Conservation (phyloP, 2,329 filamentous ascomycete genomes). For the Colletotrichum shisoi region DNA sequence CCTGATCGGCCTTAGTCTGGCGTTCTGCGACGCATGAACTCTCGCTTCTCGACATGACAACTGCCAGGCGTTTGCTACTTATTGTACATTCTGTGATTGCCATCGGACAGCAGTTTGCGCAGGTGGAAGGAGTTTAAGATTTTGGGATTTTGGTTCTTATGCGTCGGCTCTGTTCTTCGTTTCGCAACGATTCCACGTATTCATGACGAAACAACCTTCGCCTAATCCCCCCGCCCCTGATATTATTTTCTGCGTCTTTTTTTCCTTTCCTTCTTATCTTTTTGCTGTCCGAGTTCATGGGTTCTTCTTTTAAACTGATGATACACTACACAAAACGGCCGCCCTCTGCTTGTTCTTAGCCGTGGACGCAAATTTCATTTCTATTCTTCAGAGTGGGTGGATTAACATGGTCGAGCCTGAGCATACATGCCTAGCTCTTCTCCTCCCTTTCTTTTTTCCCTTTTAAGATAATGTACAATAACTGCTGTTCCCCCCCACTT, state of each 20-base stretch:
- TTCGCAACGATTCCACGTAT: slow-evolving; percentile 40
- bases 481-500: slow-evolving; percentile 12
- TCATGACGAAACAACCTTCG: slow-evolving; percentile 39
- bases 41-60: slow-evolving; percentile 37
- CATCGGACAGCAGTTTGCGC: not conserved
- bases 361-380: slow-evolving; percentile 16
- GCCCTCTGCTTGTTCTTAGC: slow-evolving; percentile 18
- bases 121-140: slow-evolving; percentile 31
- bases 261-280: not conserved
- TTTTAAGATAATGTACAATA: slow-evolving; percentile 40
- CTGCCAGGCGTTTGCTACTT: slow-evolving; percentile 19
- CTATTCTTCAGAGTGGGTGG: slow-evolving; percentile 25
- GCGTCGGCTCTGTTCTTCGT: slow-evolving; percentile 31
- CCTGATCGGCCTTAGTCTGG: slow-evolving; percentile 40
- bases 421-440: slow-evolving; percentile 19
- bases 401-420: slow-evolving; percentile 21
- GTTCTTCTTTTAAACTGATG: slow-evolving; percentile 28
- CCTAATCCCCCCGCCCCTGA: slow-evolving; percentile 21
- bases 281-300: slow-evolving; percentile 8
- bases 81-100: slow-evolving; percentile 35
- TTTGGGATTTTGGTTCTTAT: slow-evolving; percentile 23
- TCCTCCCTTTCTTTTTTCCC: slow-evolving; percentile 15
- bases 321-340: slow-evolving; percentile 32
- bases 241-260: slow-evolving; percentile 12
- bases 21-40: slow-evolving; percentile 40